Conservation (phyloP, 805 yeast species). For the Starmerella tilneyi region DNA sequence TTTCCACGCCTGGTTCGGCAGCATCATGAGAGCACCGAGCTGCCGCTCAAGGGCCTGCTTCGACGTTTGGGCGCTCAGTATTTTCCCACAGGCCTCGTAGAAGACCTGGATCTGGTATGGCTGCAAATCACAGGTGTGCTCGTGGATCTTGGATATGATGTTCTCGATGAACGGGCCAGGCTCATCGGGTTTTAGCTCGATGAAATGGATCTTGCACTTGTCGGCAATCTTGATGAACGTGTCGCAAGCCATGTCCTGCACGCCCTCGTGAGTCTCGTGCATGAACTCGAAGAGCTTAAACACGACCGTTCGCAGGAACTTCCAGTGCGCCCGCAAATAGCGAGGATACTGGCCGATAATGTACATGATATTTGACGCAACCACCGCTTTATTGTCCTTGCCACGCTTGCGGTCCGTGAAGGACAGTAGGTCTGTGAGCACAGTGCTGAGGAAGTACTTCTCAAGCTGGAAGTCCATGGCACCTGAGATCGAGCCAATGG, state of each 20-base stretch:
- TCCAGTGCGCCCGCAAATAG: constrained; percentile 96
- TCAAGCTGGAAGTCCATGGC: constrained; percentile 98
- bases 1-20: constrained; percentile 92
- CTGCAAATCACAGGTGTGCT: constrained; percentile 80
- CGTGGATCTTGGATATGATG: constrained; percentile 71
- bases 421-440: constrained; percentile 81
- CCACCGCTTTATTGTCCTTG: constrained; percentile 96
- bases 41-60: constrained; percentile 53
- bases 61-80: constrained; percentile 75
- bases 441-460: constrained; percentile 83
- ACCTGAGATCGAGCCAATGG: constrained; percentile 97
- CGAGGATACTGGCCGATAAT: constrained; percentile 99
- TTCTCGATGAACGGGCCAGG: constrained; percentile 84
- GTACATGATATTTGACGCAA: constrained; percentile 98
- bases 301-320: constrained; percentile 88
- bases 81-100: constrained; percentile 94
- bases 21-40: constrained; percentile 64
- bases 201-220: constrained; percentile 93
- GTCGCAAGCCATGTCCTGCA: constrained; percentile 99
- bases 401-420: constrained; percentile 95
- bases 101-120: constrained; percentile 98
- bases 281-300: constrained; percentile 92
- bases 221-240: constrained; percentile 92
- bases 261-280: constrained; percentile 99
- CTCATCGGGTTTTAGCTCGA: constrained; percentile 75